phyloP scores from a whole-genome alignment of 2,329 filamentous ascomycete species.

The Colletotrichum caudatum region DNA sequence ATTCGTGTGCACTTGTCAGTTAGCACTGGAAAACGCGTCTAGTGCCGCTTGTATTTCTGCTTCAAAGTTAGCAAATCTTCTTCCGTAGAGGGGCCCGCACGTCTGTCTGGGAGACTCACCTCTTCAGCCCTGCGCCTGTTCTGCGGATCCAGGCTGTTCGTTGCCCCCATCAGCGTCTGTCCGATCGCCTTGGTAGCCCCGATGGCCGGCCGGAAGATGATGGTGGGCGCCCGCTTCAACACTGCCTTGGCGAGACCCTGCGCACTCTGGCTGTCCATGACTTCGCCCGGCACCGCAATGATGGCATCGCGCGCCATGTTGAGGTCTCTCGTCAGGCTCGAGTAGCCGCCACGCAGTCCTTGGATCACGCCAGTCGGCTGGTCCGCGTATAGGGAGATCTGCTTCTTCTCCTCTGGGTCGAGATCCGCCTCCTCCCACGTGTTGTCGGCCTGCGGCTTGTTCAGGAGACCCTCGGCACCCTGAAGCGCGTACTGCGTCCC shows the following conservation, averaged over 20 bases:
- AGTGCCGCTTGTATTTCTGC: constrained; percentile 65
- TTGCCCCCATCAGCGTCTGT: constrained; percentile 90
- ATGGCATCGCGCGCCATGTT: constrained; percentile 89
- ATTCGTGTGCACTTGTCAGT: constrained; percentile 12
- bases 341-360: constrained; percentile 85
- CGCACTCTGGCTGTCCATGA: constrained; percentile 87
- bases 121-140: constrained; percentile 87
- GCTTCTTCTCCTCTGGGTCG: constrained; percentile 78
- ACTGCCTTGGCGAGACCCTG: constrained; percentile 84
- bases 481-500: constrained; percentile 95
- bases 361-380: constrained; percentile 91
- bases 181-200: constrained; percentile 90
- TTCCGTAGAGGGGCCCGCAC: not conserved
- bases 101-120: constrained; percentile 70
- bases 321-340: constrained; percentile 87
- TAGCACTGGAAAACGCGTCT: constrained; percentile 5
- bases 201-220: constrained; percentile 90
- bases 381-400: constrained; percentile 92
- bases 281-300: constrained; percentile 91
- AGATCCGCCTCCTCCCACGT: constrained; percentile 70
- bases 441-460: constrained; percentile 53
- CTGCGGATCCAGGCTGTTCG: constrained; percentile 87
- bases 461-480: constrained; percentile 85
- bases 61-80: constrained; percentile 35
- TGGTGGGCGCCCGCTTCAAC: constrained; percentile 86